Evolutionary conservation across 768 basidiomycete genomes (phyloP), one percentile per base, ranked within the genome.

Genomic region (Filobasidium wieringae): DNA sequence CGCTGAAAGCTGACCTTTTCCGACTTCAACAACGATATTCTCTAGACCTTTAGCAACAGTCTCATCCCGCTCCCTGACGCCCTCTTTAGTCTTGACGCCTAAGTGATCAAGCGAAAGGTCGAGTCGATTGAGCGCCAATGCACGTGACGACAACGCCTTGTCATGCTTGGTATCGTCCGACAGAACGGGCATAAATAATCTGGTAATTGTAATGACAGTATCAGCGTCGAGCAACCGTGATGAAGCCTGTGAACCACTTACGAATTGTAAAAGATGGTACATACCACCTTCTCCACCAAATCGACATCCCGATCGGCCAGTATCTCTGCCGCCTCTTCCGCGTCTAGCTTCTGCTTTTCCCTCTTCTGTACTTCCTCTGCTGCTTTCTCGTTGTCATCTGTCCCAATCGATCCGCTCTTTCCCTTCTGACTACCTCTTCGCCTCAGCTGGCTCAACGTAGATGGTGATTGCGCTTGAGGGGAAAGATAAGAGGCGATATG

Each of bases 81-180:
- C 8, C 27, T 60, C 49, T 2, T 82, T 83, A 0, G 88, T 81
- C 53, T 88, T 84, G 8, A 97, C 80, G 15, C 92, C 93, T 1
- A 99, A 81, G 74, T 97, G 91, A 36, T 86, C 84, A 9, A 97
- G 76, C 1, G 83, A 80, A 0, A 99, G 77, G 71, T 96, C 93
- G 1, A 97, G 78, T 79, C 91, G 81, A 64, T 92, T 91, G 43
- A 99, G 77, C 1, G 91, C 92, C 14, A 89, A 88, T 15, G 96
- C 84, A 5, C 92, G 82, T 67, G 83, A 86, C 0, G 91, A 83
- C 3, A 99, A 77, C 0, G 88, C 86, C 66, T 88, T 88, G 68
- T 99, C 91, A 68, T 95, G 92, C 0, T 84, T 84, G 0, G 80
- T 77, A 66, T 99, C 93, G 52, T 83, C 81, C n/a, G 80, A 78